Evolutionary conservation across 2,329 filamentous ascomycete species (phyloP).

Genomic region (Hypoxylon sp.): DNA sequence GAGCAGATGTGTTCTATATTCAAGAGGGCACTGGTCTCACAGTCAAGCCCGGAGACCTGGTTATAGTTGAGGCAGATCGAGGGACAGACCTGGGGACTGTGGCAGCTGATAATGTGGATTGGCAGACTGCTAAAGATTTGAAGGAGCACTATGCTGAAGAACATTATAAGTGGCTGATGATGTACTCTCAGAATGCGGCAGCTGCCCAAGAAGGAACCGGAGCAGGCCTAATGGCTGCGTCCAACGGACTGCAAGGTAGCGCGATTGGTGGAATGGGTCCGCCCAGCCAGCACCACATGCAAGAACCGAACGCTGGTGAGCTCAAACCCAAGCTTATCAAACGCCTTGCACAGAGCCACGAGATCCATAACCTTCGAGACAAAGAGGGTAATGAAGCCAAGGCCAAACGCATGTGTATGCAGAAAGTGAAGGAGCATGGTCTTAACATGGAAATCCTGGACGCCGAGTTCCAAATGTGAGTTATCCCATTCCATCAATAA

Average conservation of each 20-base stretch:
- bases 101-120: constrained; percentile 86
- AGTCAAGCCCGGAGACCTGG: constrained; percentile 90
- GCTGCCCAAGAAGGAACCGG: constrained; percentile 69
- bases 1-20: constrained; percentile 96
- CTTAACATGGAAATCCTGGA: constrained; percentile 99
- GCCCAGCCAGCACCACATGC: constrained; percentile 77
- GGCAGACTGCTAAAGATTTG: constrained; percentile 86
- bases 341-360: constrained; percentile 89
- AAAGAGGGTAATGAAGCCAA: constrained; percentile 99
- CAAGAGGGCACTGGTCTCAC: constrained; percentile 94
- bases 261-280: constrained; percentile 84
- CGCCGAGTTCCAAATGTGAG: constrained; percentile 98
- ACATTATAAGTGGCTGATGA: constrained; percentile 98
- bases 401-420: constrained; percentile 94
- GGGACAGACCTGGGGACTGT: constrained; percentile 96
- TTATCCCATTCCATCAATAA: background rate
- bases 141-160: constrained; percentile 95
- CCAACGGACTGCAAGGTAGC: constrained; percentile 74
- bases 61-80: constrained; percentile 97
- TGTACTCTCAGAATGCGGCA: constrained; percentile 88
- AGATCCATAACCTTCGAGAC: constrained; percentile 88
- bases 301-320: constrained; percentile 78
- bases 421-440: constrained; percentile 94
- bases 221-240: constrained; percentile 72
- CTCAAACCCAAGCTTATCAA: constrained; percentile 98